Evolutionary conservation across 176 grass and related monocot species (phyloP).

Genomic region (Musa schizocarpa): DNA sequence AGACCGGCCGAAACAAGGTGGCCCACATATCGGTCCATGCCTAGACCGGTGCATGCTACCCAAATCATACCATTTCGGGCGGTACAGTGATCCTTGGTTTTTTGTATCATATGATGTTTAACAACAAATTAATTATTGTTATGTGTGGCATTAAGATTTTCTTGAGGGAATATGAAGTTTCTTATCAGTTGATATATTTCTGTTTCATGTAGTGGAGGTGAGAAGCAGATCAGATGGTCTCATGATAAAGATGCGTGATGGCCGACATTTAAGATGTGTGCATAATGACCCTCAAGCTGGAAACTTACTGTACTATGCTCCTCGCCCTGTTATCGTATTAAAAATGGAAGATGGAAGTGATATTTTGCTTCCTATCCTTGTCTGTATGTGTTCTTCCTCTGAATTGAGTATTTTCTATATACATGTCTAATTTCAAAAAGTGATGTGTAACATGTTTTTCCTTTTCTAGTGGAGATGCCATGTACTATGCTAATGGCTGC

Average conservation of each 20-base stretch:
- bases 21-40: no score
- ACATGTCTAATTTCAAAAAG: background rate
- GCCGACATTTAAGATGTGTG: conserved; percentile 53
- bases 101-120: background rate
- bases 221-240: conserved; percentile 71
- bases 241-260: conserved; percentile 73
- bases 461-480: conserved; percentile 58
- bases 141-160: no score
- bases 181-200: background rate
- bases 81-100: no score
- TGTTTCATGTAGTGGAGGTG: conserved; percentile 48
- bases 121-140: background rate
- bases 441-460: conserved; percentile 2
- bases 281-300: conserved; percentile 59
- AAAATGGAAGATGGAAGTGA: conserved; percentile 92
- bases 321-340: conserved; percentile 75
- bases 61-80: no score
- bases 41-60: no score
- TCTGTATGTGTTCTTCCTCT: conserved; percentile 40
- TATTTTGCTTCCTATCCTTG: conserved; percentile 80
- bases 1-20: no score
- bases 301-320: conserved; percentile 46
- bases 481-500: conserved; percentile 77
- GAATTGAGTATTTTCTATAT: background rate
- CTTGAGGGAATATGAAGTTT: no score